A percentile compares a stretch with the other conserved stretches of the same genome.
Evolutionary conservation across 2,329 filamentous ascomycete species (phyloP).

Genomic region (Curvularia eragrostidis): DNA sequence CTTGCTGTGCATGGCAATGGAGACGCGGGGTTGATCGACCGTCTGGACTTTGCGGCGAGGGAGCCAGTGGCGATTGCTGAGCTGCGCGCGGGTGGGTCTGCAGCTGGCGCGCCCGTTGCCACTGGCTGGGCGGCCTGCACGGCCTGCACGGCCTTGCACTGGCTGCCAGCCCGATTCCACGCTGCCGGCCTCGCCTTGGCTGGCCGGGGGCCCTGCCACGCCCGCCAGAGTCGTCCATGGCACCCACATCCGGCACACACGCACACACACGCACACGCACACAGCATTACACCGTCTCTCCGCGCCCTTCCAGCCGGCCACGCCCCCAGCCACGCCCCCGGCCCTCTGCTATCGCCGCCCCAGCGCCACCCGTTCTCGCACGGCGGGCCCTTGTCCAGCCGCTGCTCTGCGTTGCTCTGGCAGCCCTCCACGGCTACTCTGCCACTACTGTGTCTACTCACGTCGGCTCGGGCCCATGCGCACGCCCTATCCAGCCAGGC

Average conservation of each 20-base stretch:
- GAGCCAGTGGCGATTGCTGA: constrained; percentile 28
- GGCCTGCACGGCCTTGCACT: constrained; percentile 13
- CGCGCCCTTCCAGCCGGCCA: constrained; percentile 7
- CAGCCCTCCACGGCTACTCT: neutral
- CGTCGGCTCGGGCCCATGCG: constrained; percentile 25
- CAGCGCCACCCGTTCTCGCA: no score
- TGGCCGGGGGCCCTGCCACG: no score
- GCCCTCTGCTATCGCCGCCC: neutral
- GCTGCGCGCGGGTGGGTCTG: constrained; percentile 27
- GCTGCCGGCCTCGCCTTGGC: constrained; percentile 24
- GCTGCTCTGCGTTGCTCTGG: no score
- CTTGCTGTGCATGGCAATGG: neutral
- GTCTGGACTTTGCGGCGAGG: constrained; percentile 11
- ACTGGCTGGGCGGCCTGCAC: constrained; percentile 22
- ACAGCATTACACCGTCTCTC: neutral
- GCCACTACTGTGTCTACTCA: constrained; percentile 8
- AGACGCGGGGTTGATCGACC: constrained; percentile 32
- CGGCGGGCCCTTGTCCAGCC: no score
- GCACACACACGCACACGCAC: no score
- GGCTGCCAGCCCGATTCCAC: constrained; percentile 36
- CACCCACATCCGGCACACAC: no score
- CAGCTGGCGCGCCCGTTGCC: constrained; percentile 29
- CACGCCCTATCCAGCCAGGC: constrained; percentile 26
- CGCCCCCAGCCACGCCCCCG: constrained; percentile 12
- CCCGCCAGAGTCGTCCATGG: no score